Conservation (phyloP, 78 protist species). For the Corallochytrium limacisporum region DNA sequence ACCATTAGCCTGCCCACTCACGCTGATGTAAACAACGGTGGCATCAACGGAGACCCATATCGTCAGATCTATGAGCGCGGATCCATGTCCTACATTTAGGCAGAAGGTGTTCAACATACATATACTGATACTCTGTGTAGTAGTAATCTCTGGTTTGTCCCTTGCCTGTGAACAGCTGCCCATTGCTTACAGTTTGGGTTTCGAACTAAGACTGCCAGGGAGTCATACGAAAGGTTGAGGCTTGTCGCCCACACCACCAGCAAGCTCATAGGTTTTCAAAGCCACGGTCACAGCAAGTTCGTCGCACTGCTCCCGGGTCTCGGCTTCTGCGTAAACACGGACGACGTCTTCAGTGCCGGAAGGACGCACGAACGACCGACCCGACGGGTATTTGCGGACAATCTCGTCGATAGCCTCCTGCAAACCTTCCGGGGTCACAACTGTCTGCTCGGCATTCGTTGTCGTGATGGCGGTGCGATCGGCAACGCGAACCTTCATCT, state of each 20-base stretch:
- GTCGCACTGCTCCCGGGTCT: conserved; percentile 2
- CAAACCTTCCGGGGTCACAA: conserved; percentile 18
- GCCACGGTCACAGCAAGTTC: not conserved
- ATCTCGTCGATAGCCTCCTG: conserved; percentile 22
- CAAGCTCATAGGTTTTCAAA: not conserved
- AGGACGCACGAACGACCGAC: conserved; percentile 53
- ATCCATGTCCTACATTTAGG: too few relatives aligned
- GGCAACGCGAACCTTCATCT: conserved; percentile 18
- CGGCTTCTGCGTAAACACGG: conserved; percentile 69
- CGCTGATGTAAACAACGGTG: too few relatives aligned
- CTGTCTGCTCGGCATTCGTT: conserved; percentile 22
- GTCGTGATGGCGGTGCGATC: conserved; percentile 3
- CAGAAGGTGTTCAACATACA: too few relatives aligned
- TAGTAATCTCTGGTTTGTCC: too few relatives aligned
- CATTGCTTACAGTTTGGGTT: too few relatives aligned
- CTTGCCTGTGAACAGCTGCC: too few relatives aligned
- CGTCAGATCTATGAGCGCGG: too few relatives aligned
- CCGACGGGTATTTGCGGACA: not conserved
- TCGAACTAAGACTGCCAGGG: too few relatives aligned
- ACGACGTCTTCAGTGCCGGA: conserved; percentile 66
- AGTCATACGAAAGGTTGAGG: too few relatives aligned
- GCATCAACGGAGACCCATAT: too few relatives aligned
- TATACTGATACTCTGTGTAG: too few relatives aligned
- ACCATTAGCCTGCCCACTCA: too few relatives aligned
- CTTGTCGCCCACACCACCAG: conserved; percentile 15